Conservation (phyloP, 2,329 filamentous ascomycete genomes). For the Rasamsonia emersonii region DNA sequence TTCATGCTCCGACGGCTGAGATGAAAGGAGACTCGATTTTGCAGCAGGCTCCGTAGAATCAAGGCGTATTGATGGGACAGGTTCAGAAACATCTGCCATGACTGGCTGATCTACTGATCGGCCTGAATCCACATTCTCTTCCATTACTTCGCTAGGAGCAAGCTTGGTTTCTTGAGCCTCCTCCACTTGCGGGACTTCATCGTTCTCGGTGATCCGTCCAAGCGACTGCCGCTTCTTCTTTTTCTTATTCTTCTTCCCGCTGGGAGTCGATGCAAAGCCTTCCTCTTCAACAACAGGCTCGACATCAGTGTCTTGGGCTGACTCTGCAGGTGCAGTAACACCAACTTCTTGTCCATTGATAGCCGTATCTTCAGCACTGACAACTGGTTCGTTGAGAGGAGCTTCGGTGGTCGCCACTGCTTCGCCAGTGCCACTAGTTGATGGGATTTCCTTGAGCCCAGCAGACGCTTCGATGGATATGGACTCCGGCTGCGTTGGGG, state of each 20-base stretch:
- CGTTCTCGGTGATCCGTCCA: not conserved
- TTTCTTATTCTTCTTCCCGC: conserved; percentile 11
- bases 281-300: not conserved
- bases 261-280: not conserved
- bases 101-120: not conserved
- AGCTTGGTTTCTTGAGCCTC: too few relatives aligned
- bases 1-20: too few relatives aligned
- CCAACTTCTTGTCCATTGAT: too few relatives aligned
- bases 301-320: too few relatives aligned
- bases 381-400: too few relatives aligned
- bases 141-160: not conserved
- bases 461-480: not conserved
- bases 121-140: not conserved
- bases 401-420: too few relatives aligned
- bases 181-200: not conserved
- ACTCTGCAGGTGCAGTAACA: not conserved
- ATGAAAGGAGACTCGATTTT: too few relatives aligned
- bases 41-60: too few relatives aligned
- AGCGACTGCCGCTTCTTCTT: conserved; percentile 6
- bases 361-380: too few relatives aligned
- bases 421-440: too few relatives aligned
- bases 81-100: not conserved
- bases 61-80: too few relatives aligned
- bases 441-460: too few relatives aligned
- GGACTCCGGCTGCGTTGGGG: not conserved